A percentile compares a stretch with the other conserved stretches of the same genome.
These are phyloP conservation scores for Teratosphaeria zuluensis DNA, from an alignment of 2,329 filamentous ascomycete genomes.

Conservation along the genomic window DNA sequence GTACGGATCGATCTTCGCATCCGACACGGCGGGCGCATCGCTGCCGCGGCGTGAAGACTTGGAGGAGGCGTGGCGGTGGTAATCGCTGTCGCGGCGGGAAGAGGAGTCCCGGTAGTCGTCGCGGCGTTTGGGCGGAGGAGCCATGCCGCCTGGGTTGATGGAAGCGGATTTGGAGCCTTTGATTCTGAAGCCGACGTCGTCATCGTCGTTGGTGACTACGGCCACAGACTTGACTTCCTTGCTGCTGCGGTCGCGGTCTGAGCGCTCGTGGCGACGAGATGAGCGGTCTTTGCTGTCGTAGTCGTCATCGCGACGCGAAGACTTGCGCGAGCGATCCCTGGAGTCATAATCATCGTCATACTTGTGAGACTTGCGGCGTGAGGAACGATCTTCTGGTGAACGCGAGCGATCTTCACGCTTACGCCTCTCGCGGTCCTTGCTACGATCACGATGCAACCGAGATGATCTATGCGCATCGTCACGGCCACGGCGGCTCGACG, in stretches of 20 bases:
- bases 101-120: neutral
- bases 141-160: conserved; percentile 17
- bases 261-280: conserved; percentile 28
- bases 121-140: conserved; percentile 13
- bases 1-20: conserved; percentile 21
- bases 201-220: conserved; percentile 13
- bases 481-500: conserved; percentile 48
- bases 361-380: conserved; percentile 27
- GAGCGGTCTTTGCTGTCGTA: conserved; percentile 37
- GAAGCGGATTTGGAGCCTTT: conserved; percentile 28
- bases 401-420: conserved; percentile 33
- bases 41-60: neutral
- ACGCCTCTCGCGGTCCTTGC: conserved; percentile 30
- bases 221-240: conserved; percentile 10
- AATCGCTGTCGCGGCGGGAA: conserved; percentile 3
- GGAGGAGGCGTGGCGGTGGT: neutral
- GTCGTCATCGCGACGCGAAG: conserved; percentile 40
- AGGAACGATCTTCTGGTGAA: conserved; percentile 23
- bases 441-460: conserved; percentile 37
- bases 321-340: conserved; percentile 21
- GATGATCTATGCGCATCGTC: conserved; percentile 34
- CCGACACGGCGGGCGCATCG: conserved; percentile 2
- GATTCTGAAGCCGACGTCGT: conserved; percentile 41
- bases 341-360: conserved; percentile 15
- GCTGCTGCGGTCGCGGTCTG: conserved; percentile 32